Base-by-base conservation (phyloP, 495 filamentous ascomycete species). In the Beverwykella pulmonaria region DNA sequence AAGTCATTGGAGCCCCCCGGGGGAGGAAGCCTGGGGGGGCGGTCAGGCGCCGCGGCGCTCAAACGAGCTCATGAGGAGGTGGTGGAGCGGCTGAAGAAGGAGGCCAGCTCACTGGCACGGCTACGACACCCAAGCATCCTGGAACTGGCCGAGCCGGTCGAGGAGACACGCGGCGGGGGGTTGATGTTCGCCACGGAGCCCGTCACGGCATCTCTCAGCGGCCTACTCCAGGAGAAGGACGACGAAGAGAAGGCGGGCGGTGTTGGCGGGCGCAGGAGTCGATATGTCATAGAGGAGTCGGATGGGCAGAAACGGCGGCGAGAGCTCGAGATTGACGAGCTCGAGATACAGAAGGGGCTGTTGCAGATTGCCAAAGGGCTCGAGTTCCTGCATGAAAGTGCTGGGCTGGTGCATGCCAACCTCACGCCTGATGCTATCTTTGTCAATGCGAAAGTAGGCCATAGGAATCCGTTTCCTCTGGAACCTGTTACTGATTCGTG, bases 361-460 rank as follows among this genome's bases (percentile, higher is more conserved):
- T 78, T 97, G 52, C 94, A 98, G 76, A 83, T 98, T 41, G 92
- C 90, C 66, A 97, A 96, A 75, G 94, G 92, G 19, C 79, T 98
- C 25, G 93, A 98, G 77, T 98, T 98, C 70, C 80, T 98, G 20
- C 94, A 98, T 71, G 94, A 98, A 74, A 97, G 93, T 73, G 94
- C 94, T 27, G 92, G 90, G 0, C 81, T 98, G 25, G 90, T 98
- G 1, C 94, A 98, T 76, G 90, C 88, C 22, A 98, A 98, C 73
- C 78, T 98, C 61, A 98, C 92, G 1, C 95, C 94, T 0, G 94
- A 98, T 56, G 91, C 93, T n/a, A 86, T 98, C 50, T 88, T 93
- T 59, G 83, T 98, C 71, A 98, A 98, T 79, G 86, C 90, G 17
- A 98, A 98, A 84, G 89, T 84, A 76, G 41, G 85, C 27, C 60